Evolutionary conservation across 139 green algal species (phyloP).

Genomic region (Marvania coccoides): DNA sequence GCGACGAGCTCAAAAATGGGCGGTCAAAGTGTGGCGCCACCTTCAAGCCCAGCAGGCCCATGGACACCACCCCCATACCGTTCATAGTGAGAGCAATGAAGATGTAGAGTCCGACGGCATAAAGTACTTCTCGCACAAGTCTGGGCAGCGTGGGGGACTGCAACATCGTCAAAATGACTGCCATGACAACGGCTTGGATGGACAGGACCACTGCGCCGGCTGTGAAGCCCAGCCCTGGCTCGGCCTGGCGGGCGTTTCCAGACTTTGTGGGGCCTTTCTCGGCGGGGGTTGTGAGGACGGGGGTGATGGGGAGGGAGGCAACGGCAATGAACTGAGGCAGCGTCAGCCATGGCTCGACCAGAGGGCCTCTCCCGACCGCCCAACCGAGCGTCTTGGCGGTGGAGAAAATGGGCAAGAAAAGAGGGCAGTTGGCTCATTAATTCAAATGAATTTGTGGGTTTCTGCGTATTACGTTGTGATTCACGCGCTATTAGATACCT

Average conservation of each 20-base stretch:
- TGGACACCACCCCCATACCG: background rate
- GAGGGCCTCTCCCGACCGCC: constrained; percentile 3
- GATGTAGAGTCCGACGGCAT: constrained; percentile 18
- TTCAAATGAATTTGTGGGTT: too few species aligned
- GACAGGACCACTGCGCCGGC: background rate
- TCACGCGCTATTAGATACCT: too few species aligned
- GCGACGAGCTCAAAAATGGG: constrained; percentile 15
- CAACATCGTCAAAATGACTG: background rate
- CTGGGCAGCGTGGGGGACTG: constrained; percentile 1
- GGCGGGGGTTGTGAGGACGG: background rate
- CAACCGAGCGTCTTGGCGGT: background rate
- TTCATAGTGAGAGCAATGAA: constrained; percentile 32
- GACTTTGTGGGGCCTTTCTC: background rate
- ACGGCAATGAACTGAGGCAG: constrained; percentile 9
- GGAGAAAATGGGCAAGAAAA: too few species aligned
- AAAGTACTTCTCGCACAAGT: background rate
- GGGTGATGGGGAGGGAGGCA: constrained; percentile 18
- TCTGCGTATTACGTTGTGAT: too few species aligned
- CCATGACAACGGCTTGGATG: background rate
- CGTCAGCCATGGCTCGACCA: background rate
- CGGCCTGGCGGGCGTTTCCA: background rate
- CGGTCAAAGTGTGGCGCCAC: constrained; percentile 40
- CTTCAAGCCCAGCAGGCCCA: constrained; percentile 9
- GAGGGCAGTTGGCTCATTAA: too few species aligned
- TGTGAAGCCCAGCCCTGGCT: background rate